phyloP scores from a whole-genome alignment of 202 grass and related monocot species.

The Bolboschoenoplectus hybrid region DNA sequence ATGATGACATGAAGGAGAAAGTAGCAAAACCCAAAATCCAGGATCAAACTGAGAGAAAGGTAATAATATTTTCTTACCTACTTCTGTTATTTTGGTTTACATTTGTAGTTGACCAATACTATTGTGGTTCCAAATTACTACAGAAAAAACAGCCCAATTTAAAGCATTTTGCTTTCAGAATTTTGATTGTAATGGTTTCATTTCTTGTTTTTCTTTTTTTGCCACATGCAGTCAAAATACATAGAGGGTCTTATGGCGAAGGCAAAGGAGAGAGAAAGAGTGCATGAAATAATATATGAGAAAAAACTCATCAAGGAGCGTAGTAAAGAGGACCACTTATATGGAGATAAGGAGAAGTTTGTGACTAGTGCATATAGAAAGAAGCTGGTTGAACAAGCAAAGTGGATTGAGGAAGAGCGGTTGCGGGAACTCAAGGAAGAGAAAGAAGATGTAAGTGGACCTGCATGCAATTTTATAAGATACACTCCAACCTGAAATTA shows the following conservation, averaged over 20 bases:
- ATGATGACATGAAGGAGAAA: slow-evolving; percentile 94
- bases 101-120: background rate
- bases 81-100: background rate
- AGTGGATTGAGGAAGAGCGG: slow-evolving; percentile 95
- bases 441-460: slow-evolving; percentile 81
- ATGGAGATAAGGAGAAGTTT: slow-evolving; percentile 84
- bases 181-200: background rate
- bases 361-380: slow-evolving; percentile 90
- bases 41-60: slow-evolving; percentile 67
- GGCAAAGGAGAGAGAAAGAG: slow-evolving; percentile 78
- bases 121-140: background rate
- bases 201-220: slow-evolving; percentile 1
- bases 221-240: slow-evolving; percentile 74
- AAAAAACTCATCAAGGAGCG: slow-evolving; percentile 93
- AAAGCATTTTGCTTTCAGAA: background rate
- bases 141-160: background rate
- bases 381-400: slow-evolving; percentile 86
- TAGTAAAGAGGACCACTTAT: slow-evolving; percentile 92
- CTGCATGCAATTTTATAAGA: slow-evolving; percentile 2
- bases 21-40: slow-evolving; percentile 79
- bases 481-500: background rate
- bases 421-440: slow-evolving; percentile 68
- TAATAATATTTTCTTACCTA: slow-evolving; percentile 29
- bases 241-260: slow-evolving; percentile 85
- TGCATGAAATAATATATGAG: slow-evolving; percentile 93